Evolutionary conservation across 192 early-diverging fungal species (phyloP).

Genomic region (Entophlyctis luteolus): DNA sequence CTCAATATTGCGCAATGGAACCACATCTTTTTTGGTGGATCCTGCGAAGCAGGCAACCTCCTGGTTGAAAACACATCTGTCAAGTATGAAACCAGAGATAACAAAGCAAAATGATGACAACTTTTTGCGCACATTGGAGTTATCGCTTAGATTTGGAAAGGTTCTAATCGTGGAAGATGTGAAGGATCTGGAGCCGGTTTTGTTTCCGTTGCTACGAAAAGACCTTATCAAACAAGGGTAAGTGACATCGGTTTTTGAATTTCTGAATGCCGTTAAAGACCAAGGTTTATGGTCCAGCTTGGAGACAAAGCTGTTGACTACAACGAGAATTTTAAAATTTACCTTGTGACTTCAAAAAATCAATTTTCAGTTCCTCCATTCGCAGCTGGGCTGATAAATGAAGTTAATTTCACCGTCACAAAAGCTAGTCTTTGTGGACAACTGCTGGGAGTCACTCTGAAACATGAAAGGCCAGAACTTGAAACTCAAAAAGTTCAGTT

Average conservation of each 20-base stretch:
- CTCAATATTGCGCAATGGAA: slow-evolving; percentile 33
- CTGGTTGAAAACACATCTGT: slow-evolving; percentile 51
- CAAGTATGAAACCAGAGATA: slow-evolving; percentile 50
- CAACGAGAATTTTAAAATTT: slow-evolving; percentile 53
- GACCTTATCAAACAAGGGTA: slow-evolving; percentile 48
- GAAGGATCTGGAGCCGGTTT: slow-evolving; percentile 42
- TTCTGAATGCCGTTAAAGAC: neutral
- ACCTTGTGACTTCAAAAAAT: slow-evolving; percentile 41
- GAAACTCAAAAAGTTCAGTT: slow-evolving; percentile 51
- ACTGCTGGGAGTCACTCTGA: slow-evolving; percentile 52
- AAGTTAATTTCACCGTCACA: slow-evolving; percentile 58
- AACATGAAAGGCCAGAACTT: slow-evolving; percentile 55
- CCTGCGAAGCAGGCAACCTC: slow-evolving; percentile 45
- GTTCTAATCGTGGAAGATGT: slow-evolving; percentile 56
- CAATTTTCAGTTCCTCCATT: slow-evolving; percentile 39
- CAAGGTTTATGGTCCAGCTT: slow-evolving; percentile 45
- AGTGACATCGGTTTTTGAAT: neutral
- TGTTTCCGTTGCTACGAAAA: slow-evolving; percentile 49
- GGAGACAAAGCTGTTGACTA: slow-evolving; percentile 59
- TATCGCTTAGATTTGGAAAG: slow-evolving; percentile 60
- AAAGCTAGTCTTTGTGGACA: slow-evolving; percentile 50
- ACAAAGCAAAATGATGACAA: slow-evolving; percentile 53
- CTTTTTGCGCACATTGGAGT: slow-evolving; percentile 50
- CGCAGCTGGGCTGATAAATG: slow-evolving; percentile 38
- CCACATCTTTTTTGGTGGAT: slow-evolving; percentile 50